A percentile compares a stretch with the other conserved stretches of the same genome.
Conservation (phyloP, 2,329 filamentous ascomycete species). For the Penicillium sp. region DNA sequence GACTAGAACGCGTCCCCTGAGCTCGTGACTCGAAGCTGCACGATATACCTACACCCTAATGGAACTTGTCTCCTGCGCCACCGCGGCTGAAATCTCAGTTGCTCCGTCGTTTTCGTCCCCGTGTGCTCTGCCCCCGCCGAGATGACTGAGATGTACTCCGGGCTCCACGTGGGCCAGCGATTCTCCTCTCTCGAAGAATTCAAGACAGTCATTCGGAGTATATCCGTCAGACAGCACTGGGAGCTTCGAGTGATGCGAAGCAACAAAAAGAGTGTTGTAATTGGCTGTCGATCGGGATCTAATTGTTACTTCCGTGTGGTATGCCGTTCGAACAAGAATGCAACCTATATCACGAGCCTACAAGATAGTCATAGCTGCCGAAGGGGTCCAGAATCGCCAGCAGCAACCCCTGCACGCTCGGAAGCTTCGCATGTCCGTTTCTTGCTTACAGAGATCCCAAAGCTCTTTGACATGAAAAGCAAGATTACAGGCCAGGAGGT, state of each 20-base stretch:
- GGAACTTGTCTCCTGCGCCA: slow-evolving; percentile 25
- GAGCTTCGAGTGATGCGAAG: slow-evolving; percentile 45
- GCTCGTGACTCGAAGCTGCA: slow-evolving; percentile 5
- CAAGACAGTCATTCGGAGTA: slow-evolving; percentile 43
- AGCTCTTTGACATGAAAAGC: slow-evolving; percentile 44
- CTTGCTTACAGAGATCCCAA: slow-evolving; percentile 43
- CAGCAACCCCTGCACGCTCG: slow-evolving; percentile 41
- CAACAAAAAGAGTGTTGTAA: slow-evolving; percentile 48
- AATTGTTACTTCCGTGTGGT: slow-evolving; percentile 47
- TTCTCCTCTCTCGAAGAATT: slow-evolving; percentile 46
- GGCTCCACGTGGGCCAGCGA: slow-evolving; percentile 44
- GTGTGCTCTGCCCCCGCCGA: slow-evolving; percentile 18
- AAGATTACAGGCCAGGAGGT: slow-evolving; percentile 43
- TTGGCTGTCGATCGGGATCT: slow-evolving; percentile 43
- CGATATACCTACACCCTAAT: slow-evolving; percentile 27
- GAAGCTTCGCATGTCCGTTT: slow-evolving; percentile 47
- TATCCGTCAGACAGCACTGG: slow-evolving; percentile 48
- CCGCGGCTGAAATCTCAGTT: slow-evolving; percentile 19
- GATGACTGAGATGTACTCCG: slow-evolving; percentile 46
- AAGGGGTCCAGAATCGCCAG: slow-evolving; percentile 31
- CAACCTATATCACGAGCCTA: slow-evolving; percentile 46
- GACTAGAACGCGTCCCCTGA: slow-evolving; percentile 3
- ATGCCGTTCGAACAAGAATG: slow-evolving; percentile 45
- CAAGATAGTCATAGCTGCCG: slow-evolving; percentile 45
- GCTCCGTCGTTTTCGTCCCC: slow-evolving; percentile 18